Conservation (phyloP, 768 basidiomycete species). For the Kwoniella europaea region DNA sequence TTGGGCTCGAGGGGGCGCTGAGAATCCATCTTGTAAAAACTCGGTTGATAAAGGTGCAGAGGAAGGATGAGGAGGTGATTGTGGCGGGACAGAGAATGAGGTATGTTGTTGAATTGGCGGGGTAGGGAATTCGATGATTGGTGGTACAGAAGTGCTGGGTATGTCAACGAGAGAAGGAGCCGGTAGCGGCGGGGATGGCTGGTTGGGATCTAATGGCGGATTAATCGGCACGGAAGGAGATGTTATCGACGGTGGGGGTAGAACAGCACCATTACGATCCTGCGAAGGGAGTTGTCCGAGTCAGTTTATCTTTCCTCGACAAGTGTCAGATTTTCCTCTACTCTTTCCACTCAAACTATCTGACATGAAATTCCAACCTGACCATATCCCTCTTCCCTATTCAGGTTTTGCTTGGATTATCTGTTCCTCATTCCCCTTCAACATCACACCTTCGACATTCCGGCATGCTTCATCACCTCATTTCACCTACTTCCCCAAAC, state of each 20-base stretch:
- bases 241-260: conserved; percentile 39
- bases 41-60: conserved; percentile 11
- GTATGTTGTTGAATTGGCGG: conserved; percentile 16
- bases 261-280: conserved; percentile 25
- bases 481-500: neutral
- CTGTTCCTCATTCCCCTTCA: too few relatives aligned
- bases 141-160: conserved; percentile 4
- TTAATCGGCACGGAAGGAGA: conserved; percentile 29
- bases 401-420: too few relatives aligned
- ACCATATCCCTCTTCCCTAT: neutral
- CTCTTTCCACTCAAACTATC: too few relatives aligned
- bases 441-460: too few relatives aligned
- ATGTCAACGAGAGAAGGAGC: neutral
- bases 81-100: conserved; percentile 34
- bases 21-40: conserved; percentile 9
- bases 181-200: conserved; percentile 19
- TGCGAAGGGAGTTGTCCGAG: neutral
- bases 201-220: conserved; percentile 35
- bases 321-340: neutral
- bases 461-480: too few relatives aligned
- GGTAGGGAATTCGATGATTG: conserved; percentile 25
- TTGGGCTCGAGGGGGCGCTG: conserved; percentile 13
- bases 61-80: conserved; percentile 24
- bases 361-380: neutral
- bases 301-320: neutral